These are phyloP conservation scores for Fusarium illudens DNA, from an alignment of 2,329 filamentous ascomycete genomes.

Conservation along the genomic window DNA sequence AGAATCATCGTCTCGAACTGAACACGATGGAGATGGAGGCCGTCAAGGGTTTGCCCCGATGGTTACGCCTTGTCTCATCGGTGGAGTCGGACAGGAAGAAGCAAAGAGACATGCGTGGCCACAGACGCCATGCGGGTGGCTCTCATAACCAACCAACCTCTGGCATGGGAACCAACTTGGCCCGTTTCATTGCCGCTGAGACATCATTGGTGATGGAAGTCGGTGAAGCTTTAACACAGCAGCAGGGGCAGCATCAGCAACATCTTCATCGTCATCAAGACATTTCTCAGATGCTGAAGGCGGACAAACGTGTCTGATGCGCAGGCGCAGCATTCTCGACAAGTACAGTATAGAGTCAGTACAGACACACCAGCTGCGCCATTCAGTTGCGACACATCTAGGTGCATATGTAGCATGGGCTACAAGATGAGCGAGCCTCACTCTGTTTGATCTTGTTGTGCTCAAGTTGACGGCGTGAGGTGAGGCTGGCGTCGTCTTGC, in stretches of 20 bases:
- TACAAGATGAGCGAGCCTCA: not conserved
- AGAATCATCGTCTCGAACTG: constrained; percentile 20
- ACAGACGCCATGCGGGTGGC: constrained; percentile 16
- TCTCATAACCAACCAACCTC: constrained; percentile 6
- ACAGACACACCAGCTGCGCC: not conserved
- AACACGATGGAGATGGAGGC: constrained; percentile 5
- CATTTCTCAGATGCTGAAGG: not conserved
- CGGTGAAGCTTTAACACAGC: not conserved
- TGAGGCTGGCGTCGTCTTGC: constrained; percentile 1
- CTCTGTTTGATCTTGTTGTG: not conserved
- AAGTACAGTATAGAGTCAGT: not conserved
- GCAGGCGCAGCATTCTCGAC: not conserved
- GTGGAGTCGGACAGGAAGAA: constrained; percentile 16
- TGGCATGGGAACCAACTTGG: not conserved
- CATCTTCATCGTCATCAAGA: not conserved
- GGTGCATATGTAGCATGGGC: not conserved
- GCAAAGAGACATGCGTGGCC: constrained; percentile 12
- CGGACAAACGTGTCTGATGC: not conserved
- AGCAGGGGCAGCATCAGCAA: not conserved
- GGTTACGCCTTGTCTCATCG: constrained; percentile 18
- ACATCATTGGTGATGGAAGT: constrained; percentile 2
- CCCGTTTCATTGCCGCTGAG: not conserved
- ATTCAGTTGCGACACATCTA: not conserved
- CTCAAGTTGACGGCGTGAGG: not conserved
- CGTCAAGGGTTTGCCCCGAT: not conserved